Conservation (phyloP, 345 rosid species). For the Balakata baccata region DNA sequence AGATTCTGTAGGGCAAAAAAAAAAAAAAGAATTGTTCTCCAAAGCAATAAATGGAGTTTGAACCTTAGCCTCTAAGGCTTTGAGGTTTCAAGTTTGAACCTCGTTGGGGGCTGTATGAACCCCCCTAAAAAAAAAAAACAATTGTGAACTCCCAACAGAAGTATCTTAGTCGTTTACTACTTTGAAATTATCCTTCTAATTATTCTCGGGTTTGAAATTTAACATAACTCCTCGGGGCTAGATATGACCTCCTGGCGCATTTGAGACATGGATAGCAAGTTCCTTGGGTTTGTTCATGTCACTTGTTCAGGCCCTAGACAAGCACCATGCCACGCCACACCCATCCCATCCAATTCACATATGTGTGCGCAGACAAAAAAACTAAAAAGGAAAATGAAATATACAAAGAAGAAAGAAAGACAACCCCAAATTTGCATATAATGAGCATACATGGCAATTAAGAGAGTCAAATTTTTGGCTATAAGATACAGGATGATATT, state of each 20-base stretch:
- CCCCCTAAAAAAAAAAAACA: neutral
- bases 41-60: constrained; percentile 1
- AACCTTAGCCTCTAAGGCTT: neutral
- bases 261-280: neutral
- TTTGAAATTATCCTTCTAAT: neutral
- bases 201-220: neutral
- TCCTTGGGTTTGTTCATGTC: neutral
- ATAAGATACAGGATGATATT: neutral
- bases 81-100: neutral
- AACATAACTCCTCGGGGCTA: neutral
- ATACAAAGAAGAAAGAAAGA: neutral
- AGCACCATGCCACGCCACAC: neutral
- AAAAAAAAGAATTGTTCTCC: neutral
- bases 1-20: neutral
- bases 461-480: constrained; percentile 5
- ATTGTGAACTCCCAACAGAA: neutral
- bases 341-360: neutral
- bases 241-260: neutral
- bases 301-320: constrained; percentile 3
- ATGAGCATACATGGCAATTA: constrained; percentile 4
- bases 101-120: too few relatives aligned
- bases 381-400: too few relatives aligned
- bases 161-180: neutral
- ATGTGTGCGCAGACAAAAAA: too few relatives aligned
- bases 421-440: neutral